phyloP scores from a whole-genome alignment of 768 basidiomycete species.

The Termitomyces heimii region DNA sequence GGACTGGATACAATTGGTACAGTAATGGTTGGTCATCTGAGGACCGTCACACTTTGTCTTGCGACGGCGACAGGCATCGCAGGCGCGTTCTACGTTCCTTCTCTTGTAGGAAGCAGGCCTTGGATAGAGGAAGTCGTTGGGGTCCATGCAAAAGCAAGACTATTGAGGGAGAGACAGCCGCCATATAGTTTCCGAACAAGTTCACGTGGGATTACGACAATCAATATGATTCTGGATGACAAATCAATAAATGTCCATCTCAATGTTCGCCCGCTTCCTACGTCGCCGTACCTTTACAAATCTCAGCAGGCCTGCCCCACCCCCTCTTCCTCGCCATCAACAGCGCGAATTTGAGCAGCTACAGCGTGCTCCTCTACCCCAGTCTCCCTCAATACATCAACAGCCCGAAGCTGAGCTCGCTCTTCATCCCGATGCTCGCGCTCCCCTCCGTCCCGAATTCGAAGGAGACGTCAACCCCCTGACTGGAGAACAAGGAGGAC shows the following conservation, averaged over 20 bases:
- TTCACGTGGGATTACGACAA: slow-evolving; percentile 9
- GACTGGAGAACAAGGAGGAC: slow-evolving; percentile 85
- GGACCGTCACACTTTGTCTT: slow-evolving; percentile 62
- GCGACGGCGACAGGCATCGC: slow-evolving; percentile 51
- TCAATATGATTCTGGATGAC: background rate
- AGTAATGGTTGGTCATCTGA: slow-evolving; percentile 40
- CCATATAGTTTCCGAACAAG: slow-evolving; percentile 10
- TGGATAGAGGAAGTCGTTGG: background rate
- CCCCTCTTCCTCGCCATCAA: slow-evolving; percentile 64
- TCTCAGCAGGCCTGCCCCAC: slow-evolving; percentile 62
- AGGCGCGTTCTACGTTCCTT: slow-evolving; percentile 49
- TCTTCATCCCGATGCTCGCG: slow-evolving; percentile 66
- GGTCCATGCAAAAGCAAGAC: slow-evolving; percentile 11
- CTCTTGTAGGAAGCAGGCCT: slow-evolving; percentile 22
- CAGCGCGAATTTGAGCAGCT: slow-evolving; percentile 90
- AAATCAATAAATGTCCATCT: background rate
- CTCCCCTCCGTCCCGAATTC: slow-evolving; percentile 59
- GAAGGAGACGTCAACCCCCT: slow-evolving; percentile 75
- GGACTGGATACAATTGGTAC: slow-evolving; percentile 51
- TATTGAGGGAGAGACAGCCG: slow-evolving; percentile 2
- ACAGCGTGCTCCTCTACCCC: slow-evolving; percentile 41
- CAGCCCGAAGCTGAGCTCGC: slow-evolving; percentile 34
- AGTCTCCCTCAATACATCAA: slow-evolving; percentile 6
- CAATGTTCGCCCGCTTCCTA: background rate
- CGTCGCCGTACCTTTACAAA: slow-evolving; percentile 2